A percentile compares a stretch with the other conserved stretches of the same genome.
phyloP scores from a whole-genome alignment of 345 rosid species.

The Eucalyptus virginea region DNA sequence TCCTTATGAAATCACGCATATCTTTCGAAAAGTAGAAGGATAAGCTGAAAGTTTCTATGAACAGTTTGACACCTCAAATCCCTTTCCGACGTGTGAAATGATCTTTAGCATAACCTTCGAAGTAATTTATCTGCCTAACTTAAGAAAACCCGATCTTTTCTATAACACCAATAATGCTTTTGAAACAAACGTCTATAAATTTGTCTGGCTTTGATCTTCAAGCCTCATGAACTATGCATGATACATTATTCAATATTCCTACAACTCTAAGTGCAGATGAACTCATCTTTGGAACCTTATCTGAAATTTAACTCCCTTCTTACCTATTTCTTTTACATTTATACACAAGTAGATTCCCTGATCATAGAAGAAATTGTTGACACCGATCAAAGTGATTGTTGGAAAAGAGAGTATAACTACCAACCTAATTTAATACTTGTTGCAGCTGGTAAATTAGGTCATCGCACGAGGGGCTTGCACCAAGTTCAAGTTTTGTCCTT shows the following conservation, averaged over 20 bases:
- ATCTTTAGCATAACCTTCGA: neutral
- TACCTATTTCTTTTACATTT: neutral
- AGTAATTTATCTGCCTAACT: neutral
- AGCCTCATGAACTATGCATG: neutral
- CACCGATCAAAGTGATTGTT: neutral
- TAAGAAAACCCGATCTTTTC: neutral
- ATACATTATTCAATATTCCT: neutral
- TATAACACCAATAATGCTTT: neutral
- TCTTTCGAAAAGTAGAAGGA: neutral
- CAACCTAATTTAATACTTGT: neutral
- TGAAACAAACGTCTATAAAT: neutral
- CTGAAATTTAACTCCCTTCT: neutral
- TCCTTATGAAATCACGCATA: neutral
- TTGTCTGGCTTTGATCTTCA: neutral
- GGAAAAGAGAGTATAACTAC: neutral
- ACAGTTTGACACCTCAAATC: neutral
- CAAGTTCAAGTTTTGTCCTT: neutral
- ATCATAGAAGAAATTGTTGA: neutral
- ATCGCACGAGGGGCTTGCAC: neutral
- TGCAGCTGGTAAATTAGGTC: neutral
- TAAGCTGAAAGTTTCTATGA: neutral
- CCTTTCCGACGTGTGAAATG: neutral
- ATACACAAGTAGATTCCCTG: neutral
- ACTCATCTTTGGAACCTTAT: neutral
- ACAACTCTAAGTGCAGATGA: neutral